Percentiles rank a stretch among this genome's conserved stretches.
Conservation (phyloP, 1,284 basidiomycete species). For the Naganishia sp. region DNA sequence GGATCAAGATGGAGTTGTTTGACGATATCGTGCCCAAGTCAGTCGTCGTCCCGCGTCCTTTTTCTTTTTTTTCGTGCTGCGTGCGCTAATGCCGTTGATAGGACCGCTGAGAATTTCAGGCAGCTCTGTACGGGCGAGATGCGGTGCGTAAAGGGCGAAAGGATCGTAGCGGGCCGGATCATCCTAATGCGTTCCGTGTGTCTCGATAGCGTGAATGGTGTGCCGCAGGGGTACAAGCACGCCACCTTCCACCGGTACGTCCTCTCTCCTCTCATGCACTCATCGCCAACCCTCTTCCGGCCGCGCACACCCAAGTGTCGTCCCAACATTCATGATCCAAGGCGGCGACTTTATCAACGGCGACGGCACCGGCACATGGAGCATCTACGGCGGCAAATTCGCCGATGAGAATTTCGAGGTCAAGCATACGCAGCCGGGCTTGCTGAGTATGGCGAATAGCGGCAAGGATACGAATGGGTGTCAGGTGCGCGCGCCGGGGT, state of each 20-base stretch:
- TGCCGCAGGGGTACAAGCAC: conserved; percentile 85
- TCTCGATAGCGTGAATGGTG: conserved; percentile 67
- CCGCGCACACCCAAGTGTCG: conserved; percentile 10
- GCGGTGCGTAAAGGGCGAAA: conserved; percentile 58
- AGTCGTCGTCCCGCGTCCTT: no score
- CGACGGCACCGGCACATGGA: conserved; percentile 91
- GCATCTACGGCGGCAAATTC: conserved; percentile 92
- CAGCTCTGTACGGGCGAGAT: conserved; percentile 96
- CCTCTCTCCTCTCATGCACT: conserved; percentile 33
- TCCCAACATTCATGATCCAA: conserved; percentile 71
- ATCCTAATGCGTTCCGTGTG: neutral
- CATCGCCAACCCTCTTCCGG: neutral
- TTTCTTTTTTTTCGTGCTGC: no score
- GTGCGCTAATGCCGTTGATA: conserved; percentile 47
- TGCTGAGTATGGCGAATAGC: conserved; percentile 71
- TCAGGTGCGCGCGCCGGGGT: conserved; percentile 59
- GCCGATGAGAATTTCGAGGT: conserved; percentile 92
- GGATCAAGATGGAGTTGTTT: conserved; percentile 94
- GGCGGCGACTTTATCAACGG: conserved; percentile 85
- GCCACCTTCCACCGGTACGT: conserved; percentile 85
- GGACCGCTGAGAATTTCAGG: conserved; percentile 95
- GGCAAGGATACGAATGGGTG: conserved; percentile 79
- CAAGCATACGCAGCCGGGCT: conserved; percentile 80
- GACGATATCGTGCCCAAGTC: conserved; percentile 87
- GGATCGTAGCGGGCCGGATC: neutral